Conservation (phyloP, 257 asterid species). For the Vinca minor region DNA sequence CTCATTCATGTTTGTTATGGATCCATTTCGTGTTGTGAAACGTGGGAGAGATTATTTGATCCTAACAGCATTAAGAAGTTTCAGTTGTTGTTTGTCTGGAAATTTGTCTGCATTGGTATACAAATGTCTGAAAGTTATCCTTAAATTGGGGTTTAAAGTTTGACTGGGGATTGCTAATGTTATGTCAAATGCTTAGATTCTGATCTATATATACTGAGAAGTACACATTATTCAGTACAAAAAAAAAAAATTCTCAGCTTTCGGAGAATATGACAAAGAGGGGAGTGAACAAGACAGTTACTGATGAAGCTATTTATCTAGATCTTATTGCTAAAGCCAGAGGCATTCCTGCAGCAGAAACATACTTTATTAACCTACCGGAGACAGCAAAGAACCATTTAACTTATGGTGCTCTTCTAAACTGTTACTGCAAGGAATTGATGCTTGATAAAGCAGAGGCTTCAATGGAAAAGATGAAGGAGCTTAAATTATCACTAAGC, state of each 20-base stretch:
- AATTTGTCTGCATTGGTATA: no score
- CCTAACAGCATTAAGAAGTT: no score
- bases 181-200: neutral
- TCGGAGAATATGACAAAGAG: conserved; percentile 72
- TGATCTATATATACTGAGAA: neutral
- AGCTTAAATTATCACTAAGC: conserved; percentile 59
- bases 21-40: no score
- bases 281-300: conserved; percentile 84
- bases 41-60: no score
- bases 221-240: conserved; percentile 8
- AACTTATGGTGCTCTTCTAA: conserved; percentile 82
- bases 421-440: conserved; percentile 73
- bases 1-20: no score
- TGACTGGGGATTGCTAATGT: no score
- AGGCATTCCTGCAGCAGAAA: conserved; percentile 66
- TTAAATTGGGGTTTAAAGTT: no score
- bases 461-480: conserved; percentile 74
- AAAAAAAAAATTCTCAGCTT: conserved; percentile 50
- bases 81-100: no score
- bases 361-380: conserved; percentile 58
- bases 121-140: no score
- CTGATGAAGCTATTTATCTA: conserved; percentile 80
- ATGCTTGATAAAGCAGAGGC: conserved; percentile 73
- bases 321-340: conserved; percentile 77
- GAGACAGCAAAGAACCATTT: conserved; percentile 66